Conservation (phyloP, 352 stramenopile species). For the Globisporangium radiosum region DNA sequence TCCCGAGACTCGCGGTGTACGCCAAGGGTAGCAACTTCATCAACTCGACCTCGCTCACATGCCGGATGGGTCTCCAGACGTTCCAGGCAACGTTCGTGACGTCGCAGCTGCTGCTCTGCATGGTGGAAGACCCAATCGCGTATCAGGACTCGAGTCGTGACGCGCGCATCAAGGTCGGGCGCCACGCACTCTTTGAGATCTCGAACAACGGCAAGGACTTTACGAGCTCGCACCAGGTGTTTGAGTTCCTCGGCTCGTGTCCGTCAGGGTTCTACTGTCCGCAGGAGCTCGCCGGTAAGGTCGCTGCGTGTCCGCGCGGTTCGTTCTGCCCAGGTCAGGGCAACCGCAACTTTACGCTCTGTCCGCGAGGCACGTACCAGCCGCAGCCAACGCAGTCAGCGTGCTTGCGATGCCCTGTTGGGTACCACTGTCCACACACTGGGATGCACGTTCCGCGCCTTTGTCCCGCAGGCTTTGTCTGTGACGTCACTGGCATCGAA, state of each 20-base stretch:
- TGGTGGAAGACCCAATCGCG: conserved; percentile 30
- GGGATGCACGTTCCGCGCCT: conserved; percentile 91
- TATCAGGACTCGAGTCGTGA: conserved; percentile 31
- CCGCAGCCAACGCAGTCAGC: conserved; percentile 55
- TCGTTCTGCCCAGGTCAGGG: conserved; percentile 69
- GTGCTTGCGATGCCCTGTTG: conserved; percentile 92
- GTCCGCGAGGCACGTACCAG: conserved; percentile 93
- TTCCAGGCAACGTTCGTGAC: conserved; percentile 86
- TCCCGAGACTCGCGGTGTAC: conserved; percentile 45
- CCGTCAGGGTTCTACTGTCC: conserved; percentile 88
- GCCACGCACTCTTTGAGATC: conserved; percentile 77
- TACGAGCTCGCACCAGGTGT: conserved; percentile 59
- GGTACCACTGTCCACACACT: conserved; percentile 91
- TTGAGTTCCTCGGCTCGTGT: conserved; percentile 81
- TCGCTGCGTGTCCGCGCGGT: conserved; percentile 59
- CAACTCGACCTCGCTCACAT: conserved; percentile 89
- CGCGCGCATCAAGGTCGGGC: conserved; percentile 10
- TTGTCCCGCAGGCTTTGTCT: conserved; percentile 93
- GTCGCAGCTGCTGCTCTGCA: conserved; percentile 84
- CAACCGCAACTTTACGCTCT: conserved; percentile 93
- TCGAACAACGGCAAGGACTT: conserved; percentile 96
- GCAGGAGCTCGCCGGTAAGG: conserved; percentile 30
- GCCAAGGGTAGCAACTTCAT: conserved; percentile 81
- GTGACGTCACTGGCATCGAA: conserved; percentile 91
- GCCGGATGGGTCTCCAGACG: conserved; percentile 78